These are phyloP conservation scores for Psidium guajava DNA, from an alignment of 345 rosid genomes.

Conservation along the genomic window DNA sequence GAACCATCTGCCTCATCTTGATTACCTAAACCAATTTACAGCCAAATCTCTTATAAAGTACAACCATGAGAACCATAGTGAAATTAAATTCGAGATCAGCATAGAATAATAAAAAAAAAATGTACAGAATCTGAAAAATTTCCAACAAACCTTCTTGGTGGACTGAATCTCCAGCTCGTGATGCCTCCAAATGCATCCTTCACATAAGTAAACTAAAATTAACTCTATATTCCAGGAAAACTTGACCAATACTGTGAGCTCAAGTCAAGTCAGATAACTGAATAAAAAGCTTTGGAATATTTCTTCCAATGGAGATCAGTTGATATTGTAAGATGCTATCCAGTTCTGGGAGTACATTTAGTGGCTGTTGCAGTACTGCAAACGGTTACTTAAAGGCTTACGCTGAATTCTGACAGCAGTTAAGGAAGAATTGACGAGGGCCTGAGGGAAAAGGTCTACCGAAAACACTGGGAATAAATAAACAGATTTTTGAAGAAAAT, in stretches of 20 bases:
- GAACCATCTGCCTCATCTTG: slow-evolving; percentile 41
- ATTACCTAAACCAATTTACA: slow-evolving; percentile 20
- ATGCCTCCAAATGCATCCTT: slow-evolving; percentile 50
- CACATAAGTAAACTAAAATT: neutral
- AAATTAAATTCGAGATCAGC: neutral
- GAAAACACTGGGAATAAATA: neutral
- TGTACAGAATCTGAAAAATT: neutral
- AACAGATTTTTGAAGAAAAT: neutral
- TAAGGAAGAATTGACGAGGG: neutral
- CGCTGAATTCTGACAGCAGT: neutral
- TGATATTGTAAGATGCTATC: neutral
- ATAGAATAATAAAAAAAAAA: neutral
- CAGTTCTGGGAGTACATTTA: neutral
- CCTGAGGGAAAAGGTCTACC: neutral
- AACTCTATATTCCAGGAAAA: neutral
- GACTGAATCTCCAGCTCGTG: slow-evolving; percentile 34
- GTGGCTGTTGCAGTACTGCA: neutral
- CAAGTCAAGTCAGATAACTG: neutral
- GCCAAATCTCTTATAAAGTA: slow-evolving; percentile 25
- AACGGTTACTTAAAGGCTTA: neutral
- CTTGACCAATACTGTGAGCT: neutral
- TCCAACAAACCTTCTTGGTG: slow-evolving; percentile 36
- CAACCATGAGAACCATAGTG: neutral
- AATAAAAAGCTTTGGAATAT: neutral
- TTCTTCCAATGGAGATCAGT: neutral